These are phyloP conservation scores for Artemisia tridentata DNA, from an alignment of 129 eudicot species.

Conservation along the genomic window DNA sequence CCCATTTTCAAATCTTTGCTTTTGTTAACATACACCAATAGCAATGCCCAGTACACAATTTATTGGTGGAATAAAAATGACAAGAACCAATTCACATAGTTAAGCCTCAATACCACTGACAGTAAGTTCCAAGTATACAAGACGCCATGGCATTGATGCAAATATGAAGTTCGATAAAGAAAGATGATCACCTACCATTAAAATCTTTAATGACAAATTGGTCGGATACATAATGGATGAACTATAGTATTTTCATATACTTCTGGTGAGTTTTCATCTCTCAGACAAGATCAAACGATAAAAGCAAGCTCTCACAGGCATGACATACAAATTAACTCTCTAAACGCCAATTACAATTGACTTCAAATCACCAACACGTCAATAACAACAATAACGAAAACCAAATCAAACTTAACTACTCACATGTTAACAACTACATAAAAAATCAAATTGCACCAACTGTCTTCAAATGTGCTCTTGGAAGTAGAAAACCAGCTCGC, in stretches of 20 bases:
- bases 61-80: too few relatives aligned
- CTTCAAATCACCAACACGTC: slow-evolving; percentile 21
- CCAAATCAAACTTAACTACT: slow-evolving; percentile 7
- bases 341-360: slow-evolving; percentile 54
- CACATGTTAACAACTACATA: background rate
- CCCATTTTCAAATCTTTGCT: too few relatives aligned
- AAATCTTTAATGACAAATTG: background rate
- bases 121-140: too few relatives aligned
- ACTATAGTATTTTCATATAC: background rate
- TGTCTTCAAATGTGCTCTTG: slow-evolving; percentile 41
- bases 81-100: too few relatives aligned
- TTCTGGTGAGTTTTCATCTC: background rate
- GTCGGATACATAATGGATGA: background rate
- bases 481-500: slow-evolving; percentile 77
- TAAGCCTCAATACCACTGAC: too few relatives aligned
- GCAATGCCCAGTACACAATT: too few relatives aligned
- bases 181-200: background rate
- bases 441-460: slow-evolving; percentile 38
- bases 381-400: slow-evolving; percentile 13
- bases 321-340: background rate
- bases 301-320: slow-evolving; percentile 15
- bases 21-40: too few relatives aligned
- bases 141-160: background rate
- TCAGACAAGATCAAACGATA: slow-evolving; percentile 35
- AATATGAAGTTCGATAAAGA: background rate